Evolutionary conservation across 805 yeast species (phyloP), one percentile per base, ranked within the genome.

Genomic region (Ogataea polymorpha): DNA sequence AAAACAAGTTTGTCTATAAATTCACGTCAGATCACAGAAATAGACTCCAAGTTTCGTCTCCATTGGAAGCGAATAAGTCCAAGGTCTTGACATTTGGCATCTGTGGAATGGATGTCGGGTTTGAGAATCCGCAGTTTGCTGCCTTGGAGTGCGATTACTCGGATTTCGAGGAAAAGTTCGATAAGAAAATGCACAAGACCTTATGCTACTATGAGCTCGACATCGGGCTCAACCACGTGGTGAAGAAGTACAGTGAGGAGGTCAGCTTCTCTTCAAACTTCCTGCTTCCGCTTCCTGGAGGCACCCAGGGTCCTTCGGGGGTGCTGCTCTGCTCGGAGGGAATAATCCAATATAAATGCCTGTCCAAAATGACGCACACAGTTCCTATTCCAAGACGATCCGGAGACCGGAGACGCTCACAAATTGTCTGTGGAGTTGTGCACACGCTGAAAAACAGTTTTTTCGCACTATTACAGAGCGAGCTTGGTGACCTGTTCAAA

Each of bases 101-200:
- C 2, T 62, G 75, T 13, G 82, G 84, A 0, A 56, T 91, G 35
- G 95, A 89, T 56, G 83, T 82, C 2, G 86, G 82, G 0, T 82
- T 72, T 58, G 93, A 84, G 14, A 89, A 88, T 54, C 98, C 98
- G 0, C 57, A 79, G 8, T 91, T 90, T 72, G 95, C 88, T 0
- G 73, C 90, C 0, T 62, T 93, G 6, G 98, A 91, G 55, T 63
- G 75, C 6, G 82, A 77, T 39, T 72, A 77, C 42, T 54, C 67
- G 6, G 66, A 63, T 1, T 56, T 53, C 23, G 56, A 52, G 15
- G 55, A 55, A 18, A 41, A 43, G 6, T 33, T 44, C 8, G 21
- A 37, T 9, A 39, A 46, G 15, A 41, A 47, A 13, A 26, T 49
- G 37, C 4, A 29, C 54, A 42, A 70, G 36, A 49, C 55, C 21